Evolutionary conservation across 331 rosid species (phyloP).

Genomic region (Rosa hybrid): DNA sequence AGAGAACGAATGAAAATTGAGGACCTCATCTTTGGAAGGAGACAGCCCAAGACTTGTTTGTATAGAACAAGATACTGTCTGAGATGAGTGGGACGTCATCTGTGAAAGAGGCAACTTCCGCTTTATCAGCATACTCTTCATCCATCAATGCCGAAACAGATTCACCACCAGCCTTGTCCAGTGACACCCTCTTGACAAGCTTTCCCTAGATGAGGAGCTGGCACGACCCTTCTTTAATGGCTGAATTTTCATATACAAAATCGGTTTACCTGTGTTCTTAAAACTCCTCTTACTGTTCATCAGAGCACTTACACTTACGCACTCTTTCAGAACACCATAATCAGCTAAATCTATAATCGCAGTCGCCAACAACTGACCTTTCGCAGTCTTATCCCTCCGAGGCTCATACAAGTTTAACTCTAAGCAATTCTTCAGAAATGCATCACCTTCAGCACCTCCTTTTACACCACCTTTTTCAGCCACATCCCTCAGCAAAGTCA

Average conservation of each 20-base stretch:
- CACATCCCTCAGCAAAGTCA: conserved; percentile 66
- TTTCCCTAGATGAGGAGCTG: conserved; percentile 45
- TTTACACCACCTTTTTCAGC: too few species aligned
- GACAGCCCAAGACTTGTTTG: conserved; percentile 43
- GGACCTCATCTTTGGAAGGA: conserved; percentile 61
- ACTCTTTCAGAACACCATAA: conserved; percentile 67
- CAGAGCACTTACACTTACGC: conserved; percentile 47
- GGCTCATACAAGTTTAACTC: conserved; percentile 85
- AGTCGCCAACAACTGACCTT: conserved; percentile 86
- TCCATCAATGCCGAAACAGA: conserved; percentile 63
- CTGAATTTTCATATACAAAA: conserved; percentile 64
- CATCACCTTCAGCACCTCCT: conserved; percentile 48
- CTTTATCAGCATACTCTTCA: conserved; percentile 78
- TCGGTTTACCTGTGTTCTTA: conserved; percentile 73
- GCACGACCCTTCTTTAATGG: conserved; percentile 54
- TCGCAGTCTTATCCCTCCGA: conserved; percentile 73
- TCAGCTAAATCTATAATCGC: conserved; percentile 85
- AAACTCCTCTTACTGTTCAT: conserved; percentile 85
- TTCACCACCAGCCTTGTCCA: conserved; percentile 56
- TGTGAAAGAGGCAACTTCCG: conserved; percentile 65
- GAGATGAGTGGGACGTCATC: conserved; percentile 96
- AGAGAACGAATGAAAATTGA: conserved; percentile 7
- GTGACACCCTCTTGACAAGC: conserved; percentile 44
- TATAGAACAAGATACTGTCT: conserved; percentile 41
- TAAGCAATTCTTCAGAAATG: conserved; percentile 76